phyloP scores from a whole-genome alignment of 768 basidiomycete species.

The Podaxis sp. region DNA sequence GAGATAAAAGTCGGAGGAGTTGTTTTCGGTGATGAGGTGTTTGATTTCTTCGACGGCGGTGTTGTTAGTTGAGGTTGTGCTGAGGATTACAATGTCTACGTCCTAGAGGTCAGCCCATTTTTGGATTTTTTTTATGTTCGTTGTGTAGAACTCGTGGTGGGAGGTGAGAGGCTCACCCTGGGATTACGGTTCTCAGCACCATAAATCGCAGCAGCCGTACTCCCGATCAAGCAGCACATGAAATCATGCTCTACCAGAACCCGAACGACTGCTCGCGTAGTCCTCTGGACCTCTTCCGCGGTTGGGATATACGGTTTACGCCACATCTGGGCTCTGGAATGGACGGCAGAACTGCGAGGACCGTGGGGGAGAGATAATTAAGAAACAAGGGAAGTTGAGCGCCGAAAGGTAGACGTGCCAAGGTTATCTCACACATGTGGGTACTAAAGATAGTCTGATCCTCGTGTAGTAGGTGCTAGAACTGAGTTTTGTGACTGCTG shows the following conservation, averaged over 20 bases:
- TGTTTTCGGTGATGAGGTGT: conserved; percentile 26
- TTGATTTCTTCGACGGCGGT: conserved; percentile 40
- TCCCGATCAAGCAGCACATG: conserved; percentile 37
- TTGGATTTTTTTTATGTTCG: not conserved
- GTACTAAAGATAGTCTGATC: not conserved
- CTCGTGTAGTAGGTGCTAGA: not conserved
- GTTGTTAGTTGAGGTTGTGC: conserved; percentile 15
- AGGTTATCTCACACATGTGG: not conserved
- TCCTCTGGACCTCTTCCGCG: conserved; percentile 24
- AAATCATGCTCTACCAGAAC: conserved; percentile 26
- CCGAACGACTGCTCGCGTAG: conserved; percentile 25
- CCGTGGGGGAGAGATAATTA: not conserved
- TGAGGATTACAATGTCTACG: conserved; percentile 45
- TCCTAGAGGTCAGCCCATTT: conserved; percentile 32
- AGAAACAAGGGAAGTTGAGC: not conserved
- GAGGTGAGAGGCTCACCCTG: conserved; percentile 27
- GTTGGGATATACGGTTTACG: conserved; percentile 8
- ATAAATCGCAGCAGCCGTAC: conserved; percentile 37
- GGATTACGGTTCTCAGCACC: conserved; percentile 35
- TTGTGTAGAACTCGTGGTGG: not conserved
- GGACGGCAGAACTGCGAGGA: too few relatives aligned
- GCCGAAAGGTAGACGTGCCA: too few relatives aligned
- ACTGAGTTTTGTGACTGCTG: not conserved
- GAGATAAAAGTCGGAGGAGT: conserved; percentile 35
- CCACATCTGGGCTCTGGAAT: not conserved